phyloP scores from a whole-genome alignment of 176 grass and related monocot species.

The Eragrostis curvula region DNA sequence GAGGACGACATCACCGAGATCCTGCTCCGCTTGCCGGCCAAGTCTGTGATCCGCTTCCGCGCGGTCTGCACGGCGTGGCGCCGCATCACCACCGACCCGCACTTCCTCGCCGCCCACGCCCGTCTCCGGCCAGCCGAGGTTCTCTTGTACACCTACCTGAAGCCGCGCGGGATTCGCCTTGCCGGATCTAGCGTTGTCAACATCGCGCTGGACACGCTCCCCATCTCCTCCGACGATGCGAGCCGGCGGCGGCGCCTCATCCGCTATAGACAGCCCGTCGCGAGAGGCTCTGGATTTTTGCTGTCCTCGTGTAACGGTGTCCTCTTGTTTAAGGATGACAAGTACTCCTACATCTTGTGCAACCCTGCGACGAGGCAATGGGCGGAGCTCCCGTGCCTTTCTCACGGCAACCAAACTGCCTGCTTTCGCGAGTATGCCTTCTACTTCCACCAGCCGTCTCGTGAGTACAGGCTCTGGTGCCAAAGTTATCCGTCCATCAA shows the following conservation, averaged over 20 bases:
- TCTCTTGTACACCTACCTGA: background rate
- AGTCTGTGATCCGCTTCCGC: background rate
- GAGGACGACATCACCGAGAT: background rate
- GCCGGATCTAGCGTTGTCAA: background rate
- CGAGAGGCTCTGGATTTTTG: background rate
- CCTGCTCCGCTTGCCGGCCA: background rate
- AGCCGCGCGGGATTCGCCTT: too few species aligned
- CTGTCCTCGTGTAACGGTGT: background rate
- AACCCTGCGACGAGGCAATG: constrained; percentile 1
- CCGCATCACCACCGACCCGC: background rate
- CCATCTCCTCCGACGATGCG: background rate
- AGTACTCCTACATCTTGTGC: background rate
- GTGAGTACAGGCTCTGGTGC: constrained; percentile 8
- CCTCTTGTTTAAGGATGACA: background rate
- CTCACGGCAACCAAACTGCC: rapidly evolving
- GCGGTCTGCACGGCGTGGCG: background rate
- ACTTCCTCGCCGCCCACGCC: background rate
- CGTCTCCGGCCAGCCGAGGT: background rate
- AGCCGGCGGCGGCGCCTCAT: background rate
- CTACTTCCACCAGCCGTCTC: background rate
- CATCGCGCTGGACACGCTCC: background rate
- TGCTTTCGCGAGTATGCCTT: background rate
- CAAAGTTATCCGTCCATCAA: rapidly evolving
- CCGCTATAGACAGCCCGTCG: background rate
- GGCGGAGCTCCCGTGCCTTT: background rate